These are phyloP conservation scores for Mycena indigotica DNA, from an alignment of 768 basidiomycete species.

Conservation along the genomic window DNA sequence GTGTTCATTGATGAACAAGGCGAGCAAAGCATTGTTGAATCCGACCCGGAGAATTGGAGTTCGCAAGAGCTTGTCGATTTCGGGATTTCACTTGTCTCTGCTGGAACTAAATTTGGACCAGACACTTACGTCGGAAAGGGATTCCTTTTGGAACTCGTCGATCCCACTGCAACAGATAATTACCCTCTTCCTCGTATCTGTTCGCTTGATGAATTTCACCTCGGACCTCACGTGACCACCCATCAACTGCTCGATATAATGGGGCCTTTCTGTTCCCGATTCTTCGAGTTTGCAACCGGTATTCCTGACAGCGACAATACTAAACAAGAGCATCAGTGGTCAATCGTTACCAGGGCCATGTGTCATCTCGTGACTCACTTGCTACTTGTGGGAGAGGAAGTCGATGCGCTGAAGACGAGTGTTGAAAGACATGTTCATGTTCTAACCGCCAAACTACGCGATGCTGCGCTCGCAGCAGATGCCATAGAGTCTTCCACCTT, in stretches of 20 bases:
- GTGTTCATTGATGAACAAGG: slow-evolving; percentile 10
- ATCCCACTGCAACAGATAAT: slow-evolving; percentile 32
- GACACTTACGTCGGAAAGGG: slow-evolving; percentile 64
- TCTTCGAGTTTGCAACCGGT: slow-evolving; percentile 41
- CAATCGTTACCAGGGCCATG: slow-evolving; percentile 38
- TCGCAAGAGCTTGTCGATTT: slow-evolving; percentile 45
- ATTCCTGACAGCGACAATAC: slow-evolving; percentile 38
- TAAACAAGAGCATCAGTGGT: slow-evolving; percentile 40
- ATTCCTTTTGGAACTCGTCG: slow-evolving; percentile 57
- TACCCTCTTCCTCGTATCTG: slow-evolving; percentile 28
- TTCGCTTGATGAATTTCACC: slow-evolving; percentile 41
- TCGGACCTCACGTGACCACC: slow-evolving; percentile 46
- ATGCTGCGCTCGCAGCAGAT: slow-evolving; percentile 33
- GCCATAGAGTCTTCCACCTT: slow-evolving; percentile 44
- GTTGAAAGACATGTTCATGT: slow-evolving; percentile 41
- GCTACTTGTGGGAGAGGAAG: slow-evolving; percentile 36
- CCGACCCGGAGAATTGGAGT: not conserved
- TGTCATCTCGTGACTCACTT: slow-evolving; percentile 53
- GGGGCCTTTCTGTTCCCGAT: slow-evolving; percentile 48
- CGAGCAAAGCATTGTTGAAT: not conserved
- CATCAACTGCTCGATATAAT: slow-evolving; percentile 48
- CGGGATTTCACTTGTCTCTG: slow-evolving; percentile 48
- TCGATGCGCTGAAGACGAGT: slow-evolving; percentile 31
- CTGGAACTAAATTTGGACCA: slow-evolving; percentile 53
- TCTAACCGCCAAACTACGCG: slow-evolving; percentile 42